phyloP scores from a whole-genome alignment of 169 alveolate genomes.

The Toxoplasma gondii region DNA sequence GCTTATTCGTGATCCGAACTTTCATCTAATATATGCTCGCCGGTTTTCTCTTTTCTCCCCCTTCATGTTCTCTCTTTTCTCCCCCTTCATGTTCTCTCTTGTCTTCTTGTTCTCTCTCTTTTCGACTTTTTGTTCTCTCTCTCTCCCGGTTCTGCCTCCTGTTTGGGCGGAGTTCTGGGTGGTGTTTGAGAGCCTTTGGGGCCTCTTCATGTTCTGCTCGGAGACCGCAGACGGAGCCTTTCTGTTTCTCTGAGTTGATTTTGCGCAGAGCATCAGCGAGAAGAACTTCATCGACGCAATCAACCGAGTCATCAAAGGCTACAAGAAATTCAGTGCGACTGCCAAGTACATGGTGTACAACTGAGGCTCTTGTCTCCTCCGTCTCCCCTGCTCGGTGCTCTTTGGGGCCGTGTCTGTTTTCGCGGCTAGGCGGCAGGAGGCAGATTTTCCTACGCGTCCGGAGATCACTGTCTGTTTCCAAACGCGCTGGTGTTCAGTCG shows the following conservation, averaged over 20 bases:
- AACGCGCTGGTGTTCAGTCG: too few relatives aligned
- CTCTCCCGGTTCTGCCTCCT: neutral
- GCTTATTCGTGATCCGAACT: neutral
- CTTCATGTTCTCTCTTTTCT: too few relatives aligned
- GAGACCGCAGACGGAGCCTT: neutral
- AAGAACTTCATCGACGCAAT: conserved; percentile 96
- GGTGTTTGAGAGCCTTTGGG: too few relatives aligned
- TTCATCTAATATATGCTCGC: neutral
- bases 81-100: too few relatives aligned
- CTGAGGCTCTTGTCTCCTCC: conserved; percentile 66
- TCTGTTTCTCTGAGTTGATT: neutral
- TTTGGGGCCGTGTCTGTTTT: too few relatives aligned
- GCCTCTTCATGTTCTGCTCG: too few relatives aligned
- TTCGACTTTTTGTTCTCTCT: too few relatives aligned
- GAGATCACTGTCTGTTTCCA: too few relatives aligned
- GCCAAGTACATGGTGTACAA: conserved; percentile 98
- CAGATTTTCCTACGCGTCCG: too few relatives aligned
- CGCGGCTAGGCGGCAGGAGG: too few relatives aligned
- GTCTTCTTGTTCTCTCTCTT: too few relatives aligned
- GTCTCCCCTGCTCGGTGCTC: neutral
- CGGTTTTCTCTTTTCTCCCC: neutral
- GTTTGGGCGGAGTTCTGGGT: neutral
- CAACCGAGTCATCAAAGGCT: conserved; percentile 97
- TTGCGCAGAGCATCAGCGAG: conserved; percentile 87
- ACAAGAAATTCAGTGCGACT: conserved; percentile 98